Base-by-base conservation (phyloP, 257 asterid genomes). In the Orobanche coerulescens region DNA sequence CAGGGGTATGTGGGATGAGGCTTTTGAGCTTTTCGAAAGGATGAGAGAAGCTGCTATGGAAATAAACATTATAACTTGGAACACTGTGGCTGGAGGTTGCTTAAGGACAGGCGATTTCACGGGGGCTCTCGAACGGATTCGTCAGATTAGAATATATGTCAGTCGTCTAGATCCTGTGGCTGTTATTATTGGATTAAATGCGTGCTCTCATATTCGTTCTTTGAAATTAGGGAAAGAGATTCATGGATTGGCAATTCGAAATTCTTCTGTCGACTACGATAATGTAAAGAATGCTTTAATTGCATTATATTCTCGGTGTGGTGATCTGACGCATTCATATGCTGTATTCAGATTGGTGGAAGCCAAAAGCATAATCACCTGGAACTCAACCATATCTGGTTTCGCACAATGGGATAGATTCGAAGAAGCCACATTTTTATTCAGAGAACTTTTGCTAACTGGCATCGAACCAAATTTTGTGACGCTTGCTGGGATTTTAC, bases 311-410 rank as follows among this genome's bases (percentile, higher is more conserved):
- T 85, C 90, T 49, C 78, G 89, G 46, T 88, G 98, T 72, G 79
- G 78, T 25, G 85, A 82, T 72, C 85, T 83, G 49, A 70, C 49
- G 19, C 89, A 67, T 77, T 94, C 96, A 15, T 67, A 73, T 54
- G 49, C 58, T 26, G 64, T 88, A 65, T 88, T 91, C 70, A 73
- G 68, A 61, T 80, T 62, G 34, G 69, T 78, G 42, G 80, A 76
- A 56, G 70, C 59, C 61, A 80, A 72, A 68, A 75, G 55, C 70
- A 61, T 81, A 37, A 73, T 81, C 60, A 70, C 90, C 48, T 91
- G 95, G 98, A 91, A 88, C 74, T 82, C 96, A 34, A 88, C 88
- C 66, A 83, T 91, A 64, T 79, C 92, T 44, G 94, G 96, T 31
- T 79, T 79, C 26, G 71, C 94, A 19, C 78, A 44, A 46, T 80